phyloP scores from a whole-genome alignment of 495 filamentous ascomycete genomes.

The Oidiodendron maius region DNA sequence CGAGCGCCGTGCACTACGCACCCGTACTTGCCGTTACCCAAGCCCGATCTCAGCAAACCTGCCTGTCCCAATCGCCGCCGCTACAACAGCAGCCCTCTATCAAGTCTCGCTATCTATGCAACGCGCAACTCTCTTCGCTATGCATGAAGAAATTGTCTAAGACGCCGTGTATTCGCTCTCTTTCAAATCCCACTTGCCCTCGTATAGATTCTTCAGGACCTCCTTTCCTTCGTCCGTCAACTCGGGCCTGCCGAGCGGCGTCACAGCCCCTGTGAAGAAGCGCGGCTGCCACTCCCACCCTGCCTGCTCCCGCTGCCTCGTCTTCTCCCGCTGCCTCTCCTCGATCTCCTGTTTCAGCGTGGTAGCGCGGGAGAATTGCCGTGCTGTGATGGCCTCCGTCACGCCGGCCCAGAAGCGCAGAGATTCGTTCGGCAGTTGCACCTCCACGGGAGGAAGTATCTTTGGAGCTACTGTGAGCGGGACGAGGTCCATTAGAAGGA shows the following conservation, averaged over 20 bases:
- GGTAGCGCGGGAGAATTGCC: conserved; percentile 80
- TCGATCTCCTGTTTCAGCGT: conserved; percentile 85
- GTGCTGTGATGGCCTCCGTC: conserved; percentile 78
- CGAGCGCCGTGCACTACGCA: too few species aligned
- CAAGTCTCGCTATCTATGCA: too few species aligned
- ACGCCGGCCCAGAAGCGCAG: conserved; percentile 82
- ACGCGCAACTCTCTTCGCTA: too few species aligned
- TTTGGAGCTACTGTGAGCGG: conserved; percentile 76
- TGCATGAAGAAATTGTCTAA: too few species aligned
- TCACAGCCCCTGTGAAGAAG: conserved; percentile 76
- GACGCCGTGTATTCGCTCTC: too few species aligned
- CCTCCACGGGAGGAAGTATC: conserved; percentile 62
- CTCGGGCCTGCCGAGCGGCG: conserved; percentile 69
- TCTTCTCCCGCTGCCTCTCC: conserved; percentile 79
- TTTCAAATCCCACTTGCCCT: conserved; percentile 49
- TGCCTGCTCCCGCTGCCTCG: conserved; percentile 63
- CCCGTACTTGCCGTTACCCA: too few species aligned
- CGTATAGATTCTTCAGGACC: conserved; percentile 63
- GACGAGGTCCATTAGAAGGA: conserved; percentile 75
- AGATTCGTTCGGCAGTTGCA: conserved; percentile 85
- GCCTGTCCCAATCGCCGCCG: too few species aligned
- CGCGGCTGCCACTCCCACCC: conserved; percentile 74
- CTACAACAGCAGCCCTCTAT: too few species aligned
- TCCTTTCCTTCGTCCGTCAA: conserved; percentile 70
- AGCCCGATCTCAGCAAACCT: too few species aligned